phyloP scores from a whole-genome alignment of 169 alveolate genomes.

The Eimeria acervulina region DNA sequence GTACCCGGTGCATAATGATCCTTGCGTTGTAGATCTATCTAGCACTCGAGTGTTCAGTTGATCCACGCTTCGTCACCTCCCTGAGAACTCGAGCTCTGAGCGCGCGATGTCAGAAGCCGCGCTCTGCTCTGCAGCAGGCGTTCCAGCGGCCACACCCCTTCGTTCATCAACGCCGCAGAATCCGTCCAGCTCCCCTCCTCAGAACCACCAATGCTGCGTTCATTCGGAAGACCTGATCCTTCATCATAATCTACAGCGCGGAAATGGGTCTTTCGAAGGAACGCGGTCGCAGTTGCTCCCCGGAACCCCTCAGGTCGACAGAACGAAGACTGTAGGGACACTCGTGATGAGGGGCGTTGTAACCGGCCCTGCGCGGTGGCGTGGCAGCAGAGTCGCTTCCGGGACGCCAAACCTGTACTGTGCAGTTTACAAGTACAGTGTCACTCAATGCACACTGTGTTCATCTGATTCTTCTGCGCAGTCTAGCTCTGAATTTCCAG shows the following conservation, averaged over 20 bases:
- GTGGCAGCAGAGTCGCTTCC: slow-evolving; percentile 20
- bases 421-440: slow-evolving; percentile 57
- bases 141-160: slow-evolving; percentile 7
- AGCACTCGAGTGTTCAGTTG: not conserved
- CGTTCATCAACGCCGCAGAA: slow-evolving; percentile 66
- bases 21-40: not conserved
- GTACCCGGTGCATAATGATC: not conserved
- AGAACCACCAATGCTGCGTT: not conserved
- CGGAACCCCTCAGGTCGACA: not conserved
- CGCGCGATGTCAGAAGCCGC: slow-evolving; percentile 73
- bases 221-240: not conserved
- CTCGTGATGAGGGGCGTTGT: slow-evolving; percentile 69
- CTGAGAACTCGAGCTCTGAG: not conserved
- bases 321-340: not conserved
- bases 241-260: not conserved
- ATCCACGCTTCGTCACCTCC: slow-evolving; percentile 40
- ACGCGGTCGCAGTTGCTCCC: not conserved
- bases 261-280: not conserved
- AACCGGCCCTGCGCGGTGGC: slow-evolving; percentile 72
- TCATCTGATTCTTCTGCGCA: not conserved
- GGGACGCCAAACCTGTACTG: slow-evolving; percentile 65
- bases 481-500: not conserved
- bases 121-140: slow-evolving; percentile 39
- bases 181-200: not conserved
- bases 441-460: not conserved